Conservation (phyloP, 208 protist genomes). For the Crithidia fasciculata region DNA sequence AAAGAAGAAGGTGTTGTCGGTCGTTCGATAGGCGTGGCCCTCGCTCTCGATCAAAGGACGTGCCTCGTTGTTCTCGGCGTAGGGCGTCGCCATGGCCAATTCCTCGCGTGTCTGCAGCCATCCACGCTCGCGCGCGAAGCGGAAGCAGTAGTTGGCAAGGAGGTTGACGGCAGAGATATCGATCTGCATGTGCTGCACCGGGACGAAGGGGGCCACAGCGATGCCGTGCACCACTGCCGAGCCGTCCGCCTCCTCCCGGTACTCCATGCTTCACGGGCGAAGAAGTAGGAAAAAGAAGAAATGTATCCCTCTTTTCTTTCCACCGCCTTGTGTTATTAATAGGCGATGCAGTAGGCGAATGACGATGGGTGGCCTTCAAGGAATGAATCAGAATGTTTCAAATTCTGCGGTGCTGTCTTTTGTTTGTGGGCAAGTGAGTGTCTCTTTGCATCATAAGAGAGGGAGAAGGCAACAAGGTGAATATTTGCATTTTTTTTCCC, state of each 20-base stretch:
- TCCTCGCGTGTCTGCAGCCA: conserved; percentile 55
- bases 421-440: too few relatives aligned
- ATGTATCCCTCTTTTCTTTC: too few relatives aligned
- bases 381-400: too few relatives aligned
- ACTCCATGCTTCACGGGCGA: conserved; percentile 24
- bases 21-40: conserved; percentile 18
- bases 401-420: too few relatives aligned
- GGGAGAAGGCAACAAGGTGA: too few relatives aligned
- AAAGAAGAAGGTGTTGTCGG: conserved; percentile 63
- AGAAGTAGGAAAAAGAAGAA: too few relatives aligned
- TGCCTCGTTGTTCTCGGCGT: conserved; percentile 14
- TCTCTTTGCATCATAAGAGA: too few relatives aligned
- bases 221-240: conserved; percentile 62
- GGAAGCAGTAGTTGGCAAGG: conserved; percentile 57
- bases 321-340: too few relatives aligned
- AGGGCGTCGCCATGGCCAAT: conserved; percentile 21
- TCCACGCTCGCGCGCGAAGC: conserved; percentile 63
- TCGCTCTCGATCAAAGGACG: conserved; percentile 25
- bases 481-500: too few relatives aligned
- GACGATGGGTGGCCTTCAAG: too few relatives aligned
- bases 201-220: conserved; percentile 59
- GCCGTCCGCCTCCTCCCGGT: conserved; percentile 37
- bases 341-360: too few relatives aligned
- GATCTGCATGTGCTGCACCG: conserved; percentile 64
- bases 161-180: conserved; percentile 57